phyloP scores from a whole-genome alignment of 352 stramenopile species.

The Pythium insidiosum region DNA sequence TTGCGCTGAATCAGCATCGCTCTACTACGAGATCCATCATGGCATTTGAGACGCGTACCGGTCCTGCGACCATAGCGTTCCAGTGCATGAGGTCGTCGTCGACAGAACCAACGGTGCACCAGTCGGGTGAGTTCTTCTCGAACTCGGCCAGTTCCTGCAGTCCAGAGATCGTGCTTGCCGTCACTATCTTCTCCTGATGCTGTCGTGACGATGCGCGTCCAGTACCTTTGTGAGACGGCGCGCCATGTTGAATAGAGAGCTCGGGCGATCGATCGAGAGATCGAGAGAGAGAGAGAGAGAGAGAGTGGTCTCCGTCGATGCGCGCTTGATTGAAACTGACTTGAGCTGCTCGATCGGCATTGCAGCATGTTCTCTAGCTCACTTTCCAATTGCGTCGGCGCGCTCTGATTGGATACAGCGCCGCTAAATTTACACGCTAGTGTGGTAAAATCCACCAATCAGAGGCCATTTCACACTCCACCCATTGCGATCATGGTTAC shows the following conservation, averaged over 20 bases:
- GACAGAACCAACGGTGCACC: slow-evolving; percentile 81
- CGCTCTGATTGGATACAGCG: background rate
- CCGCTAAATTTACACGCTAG: background rate
- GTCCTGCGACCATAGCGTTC: slow-evolving; percentile 86
- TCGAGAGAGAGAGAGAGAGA: background rate
- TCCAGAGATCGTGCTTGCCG: background rate
- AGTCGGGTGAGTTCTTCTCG: slow-evolving; percentile 86
- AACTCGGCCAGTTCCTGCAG: slow-evolving; percentile 80
- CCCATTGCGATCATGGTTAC: background rate
- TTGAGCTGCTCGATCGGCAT: background rate
- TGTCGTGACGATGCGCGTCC: background rate
- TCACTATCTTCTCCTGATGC: background rate
- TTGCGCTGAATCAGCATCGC: background rate
- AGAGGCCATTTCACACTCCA: background rate
- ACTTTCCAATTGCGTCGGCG: background rate
- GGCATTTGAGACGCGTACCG: no score
- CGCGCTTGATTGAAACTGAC: background rate
- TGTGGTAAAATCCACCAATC: no score
- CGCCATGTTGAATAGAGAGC: background rate
- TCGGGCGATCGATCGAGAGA: background rate
- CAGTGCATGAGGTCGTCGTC: slow-evolving; percentile 88
- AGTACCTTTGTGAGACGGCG: background rate
- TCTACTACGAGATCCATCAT: no score
- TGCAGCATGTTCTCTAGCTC: background rate
- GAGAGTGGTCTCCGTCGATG: background rate